Conservation (phyloP, 2,329 filamentous ascomycete genomes). For the Diatrype stigma region DNA sequence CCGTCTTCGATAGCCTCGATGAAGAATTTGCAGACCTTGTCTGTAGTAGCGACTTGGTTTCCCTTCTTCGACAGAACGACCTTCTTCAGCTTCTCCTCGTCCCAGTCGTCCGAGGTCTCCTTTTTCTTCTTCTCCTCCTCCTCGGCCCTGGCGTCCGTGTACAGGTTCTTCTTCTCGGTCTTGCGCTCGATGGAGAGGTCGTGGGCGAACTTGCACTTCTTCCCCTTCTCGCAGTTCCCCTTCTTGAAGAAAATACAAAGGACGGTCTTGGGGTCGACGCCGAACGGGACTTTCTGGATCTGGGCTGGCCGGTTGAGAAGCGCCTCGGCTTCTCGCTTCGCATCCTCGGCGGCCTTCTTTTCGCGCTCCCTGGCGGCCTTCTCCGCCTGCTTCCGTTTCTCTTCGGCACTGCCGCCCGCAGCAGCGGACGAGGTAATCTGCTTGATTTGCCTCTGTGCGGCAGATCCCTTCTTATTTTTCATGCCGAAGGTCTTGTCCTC, state of each 20-base stretch:
- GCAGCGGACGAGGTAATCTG: constrained; percentile 73
- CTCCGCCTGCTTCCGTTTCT: constrained; percentile 74
- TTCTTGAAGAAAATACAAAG: constrained; percentile 97
- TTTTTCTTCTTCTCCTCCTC: constrained; percentile 77
- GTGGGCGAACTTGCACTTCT: constrained; percentile 97
- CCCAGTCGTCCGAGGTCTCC: constrained; percentile 95
- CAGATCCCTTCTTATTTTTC: constrained; percentile 98
- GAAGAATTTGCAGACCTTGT: constrained; percentile 99
- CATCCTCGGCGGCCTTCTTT: constrained; percentile 84
- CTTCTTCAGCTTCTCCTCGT: constrained; percentile 88
- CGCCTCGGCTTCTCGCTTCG: constrained; percentile 73
- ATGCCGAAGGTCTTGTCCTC: constrained; percentile 99
- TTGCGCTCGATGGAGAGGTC: constrained; percentile 87
- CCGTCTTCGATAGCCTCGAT: constrained; percentile 96
- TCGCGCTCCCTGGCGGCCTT: constrained; percentile 71
- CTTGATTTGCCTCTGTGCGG: constrained; percentile 85
- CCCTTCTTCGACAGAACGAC: constrained; percentile 96
- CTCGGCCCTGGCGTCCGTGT: constrained; percentile 73
- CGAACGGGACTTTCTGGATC: constrained; percentile 96
- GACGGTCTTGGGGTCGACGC: constrained; percentile 96
- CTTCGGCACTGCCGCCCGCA: constrained; percentile 73
- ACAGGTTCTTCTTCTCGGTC: constrained; percentile 86
- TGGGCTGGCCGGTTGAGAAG: constrained; percentile 90
- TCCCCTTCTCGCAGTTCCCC: constrained; percentile 93
- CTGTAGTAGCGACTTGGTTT: constrained; percentile 90